Conservation (phyloP, 1,139 yeast species). For the Saccharomyces hybrid region DNA sequence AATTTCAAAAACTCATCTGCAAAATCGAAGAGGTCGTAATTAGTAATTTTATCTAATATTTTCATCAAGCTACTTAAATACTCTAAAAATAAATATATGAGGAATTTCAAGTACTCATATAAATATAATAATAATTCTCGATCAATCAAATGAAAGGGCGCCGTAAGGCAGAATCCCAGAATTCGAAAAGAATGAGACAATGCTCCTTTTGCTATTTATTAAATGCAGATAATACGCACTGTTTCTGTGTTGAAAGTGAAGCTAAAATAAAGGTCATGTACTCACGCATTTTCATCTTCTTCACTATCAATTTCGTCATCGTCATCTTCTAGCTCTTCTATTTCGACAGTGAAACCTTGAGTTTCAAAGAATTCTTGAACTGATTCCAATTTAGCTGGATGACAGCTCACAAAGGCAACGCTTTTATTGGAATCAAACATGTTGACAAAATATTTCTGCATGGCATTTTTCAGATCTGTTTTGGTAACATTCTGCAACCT, state of each 20-base stretch:
- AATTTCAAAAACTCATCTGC: slow-evolving; percentile 4
- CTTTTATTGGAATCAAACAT: slow-evolving; percentile 52
- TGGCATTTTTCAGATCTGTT: slow-evolving; percentile 48
- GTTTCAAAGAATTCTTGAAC: slow-evolving; percentile 41
- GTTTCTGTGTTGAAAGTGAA: neutral
- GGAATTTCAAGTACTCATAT: neutral
- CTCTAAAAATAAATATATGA: neutral
- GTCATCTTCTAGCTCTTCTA: slow-evolving; percentile 44
- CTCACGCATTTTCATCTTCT: neutral
- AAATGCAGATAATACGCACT: neutral
- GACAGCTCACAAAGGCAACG: slow-evolving; percentile 62
- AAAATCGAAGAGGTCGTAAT: slow-evolving; percentile 2
- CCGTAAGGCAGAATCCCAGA: neutral
- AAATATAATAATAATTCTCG: neutral
- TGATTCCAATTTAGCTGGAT: slow-evolving; percentile 51
- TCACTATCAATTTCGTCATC: slow-evolving; percentile 28
- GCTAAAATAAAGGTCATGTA: neutral
- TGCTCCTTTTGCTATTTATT: no score
- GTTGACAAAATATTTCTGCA: slow-evolving; percentile 53
- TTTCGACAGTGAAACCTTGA: slow-evolving; percentile 53
- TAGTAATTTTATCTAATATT: neutral
- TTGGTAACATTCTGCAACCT: slow-evolving; percentile 45
- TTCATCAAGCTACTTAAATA: neutral
- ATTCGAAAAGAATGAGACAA: no score
- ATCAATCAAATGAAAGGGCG: neutral